phyloP scores from a whole-genome alignment of 208 protist species.

The Crithidia sp. region DNA sequence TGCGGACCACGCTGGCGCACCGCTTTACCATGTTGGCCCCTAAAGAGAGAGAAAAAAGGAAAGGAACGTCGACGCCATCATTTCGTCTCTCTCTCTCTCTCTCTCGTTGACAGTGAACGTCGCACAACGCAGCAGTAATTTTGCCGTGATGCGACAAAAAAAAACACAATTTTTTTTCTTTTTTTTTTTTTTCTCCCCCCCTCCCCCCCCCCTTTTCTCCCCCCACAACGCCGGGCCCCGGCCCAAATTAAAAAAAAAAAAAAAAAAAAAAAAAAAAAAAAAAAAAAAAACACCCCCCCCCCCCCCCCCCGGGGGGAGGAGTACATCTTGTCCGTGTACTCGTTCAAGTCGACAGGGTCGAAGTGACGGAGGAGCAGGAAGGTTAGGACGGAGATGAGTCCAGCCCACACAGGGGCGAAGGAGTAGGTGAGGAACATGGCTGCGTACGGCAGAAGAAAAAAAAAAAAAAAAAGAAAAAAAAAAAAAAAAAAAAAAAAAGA shows the following conservation, averaged over 20 bases:
- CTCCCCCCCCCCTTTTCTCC: too few relatives aligned
- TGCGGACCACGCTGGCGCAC: too few relatives aligned
- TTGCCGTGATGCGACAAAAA: too few relatives aligned
- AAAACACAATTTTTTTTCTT: not conserved
- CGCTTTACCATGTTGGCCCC: too few relatives aligned
- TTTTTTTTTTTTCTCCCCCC: constrained; percentile 3
- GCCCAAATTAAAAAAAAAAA: too few relatives aligned
- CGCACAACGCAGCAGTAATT: too few relatives aligned
- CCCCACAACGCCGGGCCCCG: too few relatives aligned
- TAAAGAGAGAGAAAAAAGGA: not conserved
- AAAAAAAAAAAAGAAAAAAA: not conserved
- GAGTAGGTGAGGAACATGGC: constrained; percentile 78
- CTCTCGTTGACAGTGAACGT: too few relatives aligned
- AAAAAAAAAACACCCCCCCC: too few relatives aligned
- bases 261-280: too few relatives aligned
- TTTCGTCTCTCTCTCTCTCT: too few relatives aligned
- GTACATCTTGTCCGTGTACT: constrained; percentile 66
- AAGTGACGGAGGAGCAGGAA: constrained; percentile 59
- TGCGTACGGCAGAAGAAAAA: not conserved
- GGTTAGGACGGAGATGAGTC: constrained; percentile 59
- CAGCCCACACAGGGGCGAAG: constrained; percentile 57
- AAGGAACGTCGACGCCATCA: not conserved
- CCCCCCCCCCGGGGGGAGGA: too few relatives aligned
- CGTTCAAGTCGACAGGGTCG: constrained; percentile 63
- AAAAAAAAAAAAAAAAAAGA: not conserved